Evolutionary conservation across 2,329 filamentous ascomycete genomes (phyloP).

Genomic region (Cercospora sp.): DNA sequence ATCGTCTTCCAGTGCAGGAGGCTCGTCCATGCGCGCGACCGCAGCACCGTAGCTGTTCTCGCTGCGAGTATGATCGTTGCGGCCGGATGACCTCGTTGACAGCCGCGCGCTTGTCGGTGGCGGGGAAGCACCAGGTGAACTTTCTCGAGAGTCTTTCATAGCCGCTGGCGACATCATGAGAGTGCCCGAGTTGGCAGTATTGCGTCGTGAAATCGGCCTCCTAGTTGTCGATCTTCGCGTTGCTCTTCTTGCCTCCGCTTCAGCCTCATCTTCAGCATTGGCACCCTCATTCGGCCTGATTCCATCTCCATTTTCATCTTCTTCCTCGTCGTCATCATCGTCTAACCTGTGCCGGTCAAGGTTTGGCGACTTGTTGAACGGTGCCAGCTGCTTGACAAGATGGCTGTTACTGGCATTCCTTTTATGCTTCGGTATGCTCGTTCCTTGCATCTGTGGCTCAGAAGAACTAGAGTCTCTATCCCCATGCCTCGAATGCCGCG

Average conservation of each 20-base stretch:
- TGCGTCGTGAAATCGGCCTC: constrained; percentile 24
- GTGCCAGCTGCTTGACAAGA: constrained; percentile 42
- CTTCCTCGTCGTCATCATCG: constrained; percentile 39
- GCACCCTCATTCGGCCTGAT: constrained; percentile 13
- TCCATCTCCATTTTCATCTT: constrained; percentile 2
- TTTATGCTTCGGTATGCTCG: constrained; percentile 33
- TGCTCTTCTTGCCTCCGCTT: constrained; percentile 15
- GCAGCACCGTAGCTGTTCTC: constrained; percentile 12
- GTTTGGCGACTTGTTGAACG: constrained; percentile 42
- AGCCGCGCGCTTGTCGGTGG: constrained; percentile 24
- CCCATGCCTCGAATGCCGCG: constrained; percentile 40
- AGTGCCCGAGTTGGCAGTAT: constrained; percentile 22
- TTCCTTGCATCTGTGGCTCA: constrained; percentile 36
- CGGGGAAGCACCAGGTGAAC: constrained; percentile 23
- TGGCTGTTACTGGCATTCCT: constrained; percentile 38
- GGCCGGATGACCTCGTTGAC: constrained; percentile 17
- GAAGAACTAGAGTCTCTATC: constrained; percentile 32
- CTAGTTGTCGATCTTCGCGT: constrained; percentile 22
- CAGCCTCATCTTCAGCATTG: constrained; percentile 17
- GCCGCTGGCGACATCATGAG: constrained; percentile 25
- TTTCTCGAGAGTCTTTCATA: constrained; percentile 19
- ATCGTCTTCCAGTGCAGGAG: constrained; percentile 13
- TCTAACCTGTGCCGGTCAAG: constrained; percentile 35
- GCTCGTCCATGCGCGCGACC: constrained; percentile 11
- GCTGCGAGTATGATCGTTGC: constrained; percentile 14